Evolutionary conservation across 371 early-diverging fungal species (phyloP), one percentile per base, ranked within the genome.

Genomic region (Batrachochytrium dendrobatidis): DNA sequence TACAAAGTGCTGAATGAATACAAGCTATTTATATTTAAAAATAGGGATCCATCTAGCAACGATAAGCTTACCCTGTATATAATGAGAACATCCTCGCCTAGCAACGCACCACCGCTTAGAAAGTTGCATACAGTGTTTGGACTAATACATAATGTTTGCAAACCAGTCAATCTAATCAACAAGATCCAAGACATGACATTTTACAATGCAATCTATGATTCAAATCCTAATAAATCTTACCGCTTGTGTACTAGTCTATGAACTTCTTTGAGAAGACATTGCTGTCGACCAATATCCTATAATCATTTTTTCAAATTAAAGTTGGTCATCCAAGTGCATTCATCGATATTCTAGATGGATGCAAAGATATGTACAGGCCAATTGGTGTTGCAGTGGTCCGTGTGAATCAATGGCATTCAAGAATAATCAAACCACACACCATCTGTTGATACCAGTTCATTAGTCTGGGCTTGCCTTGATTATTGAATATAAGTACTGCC

Each of bases 401-500:
- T n/a, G n/a, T n/a, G n/a, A n/a, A n/a, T n/a, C n/a, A n/a, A n/a
- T n/a, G n/a, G n/a, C n/a, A n/a, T n/a, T n/a, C n/a, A n/a, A n/a
- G n/a, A n/a, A 2, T 22, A 49, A 18, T 6, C 12, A 7, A 7
- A 29, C 30, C 3, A 57, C 71, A 59, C 81, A 89, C 91, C 59
- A 94, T 81, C 60, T 90, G 89, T 65, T 91, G 89, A 70, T 92
- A 97, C 73, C 92, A 94, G 64, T 89, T 86, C 64, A 89, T 83
- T 48, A 95, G 71, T 61, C 95, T 83, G 43, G 95, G 91, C 71
- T 93, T 94, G 58, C 97, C 97, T 62, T 89, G 87, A 71, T 92
- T 94, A 70, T 97, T 97, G 74, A 97, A 95, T 61, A 95, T 92
- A 56, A 94, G 82, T 17, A 92, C 92, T 17, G 91, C 89, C 66